A percentile compares a stretch with the other conserved stretches of the same genome.
Evolutionary conservation across 352 stramenopile genomes (phyloP).

Genomic region (Stramenopiles sp.): DNA sequence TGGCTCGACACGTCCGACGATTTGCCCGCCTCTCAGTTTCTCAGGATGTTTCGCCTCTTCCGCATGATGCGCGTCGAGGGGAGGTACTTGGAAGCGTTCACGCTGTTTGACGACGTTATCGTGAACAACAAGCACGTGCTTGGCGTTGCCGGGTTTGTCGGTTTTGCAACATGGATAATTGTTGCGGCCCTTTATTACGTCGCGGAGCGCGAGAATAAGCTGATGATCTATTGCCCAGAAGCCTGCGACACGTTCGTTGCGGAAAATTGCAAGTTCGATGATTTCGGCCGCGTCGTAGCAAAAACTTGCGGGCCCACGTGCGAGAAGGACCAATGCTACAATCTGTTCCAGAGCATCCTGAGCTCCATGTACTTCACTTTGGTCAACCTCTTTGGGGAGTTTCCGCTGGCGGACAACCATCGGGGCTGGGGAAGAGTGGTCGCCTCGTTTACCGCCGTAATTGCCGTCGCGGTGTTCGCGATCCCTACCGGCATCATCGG

Average conservation of each 20-base stretch:
- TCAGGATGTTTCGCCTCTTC: conserved; percentile 47
- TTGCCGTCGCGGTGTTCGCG: conserved; percentile 41
- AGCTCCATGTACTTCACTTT: conserved; percentile 37
- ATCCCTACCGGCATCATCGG: conserved; percentile 42
- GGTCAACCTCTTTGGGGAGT: conserved; percentile 51
- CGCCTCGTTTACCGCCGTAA: conserved; percentile 37
- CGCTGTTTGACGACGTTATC: conserved; percentile 38
- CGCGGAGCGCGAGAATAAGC: conserved; percentile 32
- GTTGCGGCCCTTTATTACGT: conserved; percentile 39
- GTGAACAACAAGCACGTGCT: conserved; percentile 31
- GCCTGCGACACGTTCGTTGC: conserved; percentile 16
- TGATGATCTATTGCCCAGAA: conserved; percentile 39
- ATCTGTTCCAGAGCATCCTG: conserved; percentile 37
- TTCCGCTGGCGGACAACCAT: conserved; percentile 39
- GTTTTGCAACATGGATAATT: conserved; percentile 38
- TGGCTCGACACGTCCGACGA: conserved; percentile 32
- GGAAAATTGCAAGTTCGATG: neutral
- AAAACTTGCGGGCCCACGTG: neutral
- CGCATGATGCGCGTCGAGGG: conserved; percentile 46
- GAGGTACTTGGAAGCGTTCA: conserved; percentile 40
- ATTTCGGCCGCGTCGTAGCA: neutral
- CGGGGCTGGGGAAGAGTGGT: conserved; percentile 30
- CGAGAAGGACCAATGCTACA: conserved; percentile 34
- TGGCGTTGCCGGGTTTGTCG: conserved; percentile 41
- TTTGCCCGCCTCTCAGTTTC: conserved; percentile 31